Conservation (phyloP, 1,139 yeast genomes). For the Geotrichum phurueaensis region DNA sequence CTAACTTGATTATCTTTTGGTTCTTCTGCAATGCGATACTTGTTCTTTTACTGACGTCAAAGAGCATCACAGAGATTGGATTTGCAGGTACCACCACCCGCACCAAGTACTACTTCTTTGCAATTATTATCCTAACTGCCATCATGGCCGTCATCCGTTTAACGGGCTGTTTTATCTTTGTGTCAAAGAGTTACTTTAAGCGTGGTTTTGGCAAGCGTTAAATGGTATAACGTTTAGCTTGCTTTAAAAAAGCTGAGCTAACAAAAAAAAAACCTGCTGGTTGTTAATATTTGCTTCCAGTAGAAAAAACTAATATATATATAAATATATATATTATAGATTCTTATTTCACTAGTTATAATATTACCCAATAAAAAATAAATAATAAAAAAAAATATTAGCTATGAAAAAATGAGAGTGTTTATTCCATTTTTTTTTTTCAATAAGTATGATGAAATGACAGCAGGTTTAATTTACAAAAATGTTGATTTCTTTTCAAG, state of each 20-base stretch:
- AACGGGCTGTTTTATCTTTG: conserved; percentile 58
- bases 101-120: conserved; percentile 57
- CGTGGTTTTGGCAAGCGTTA: conserved; percentile 18
- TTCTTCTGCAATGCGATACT: conserved; percentile 66
- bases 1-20: conserved; percentile 77
- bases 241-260: not conserved
- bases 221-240: not conserved
- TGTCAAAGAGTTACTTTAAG: conserved; percentile 39
- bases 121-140: conserved; percentile 76
- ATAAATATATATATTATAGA: too few species aligned
- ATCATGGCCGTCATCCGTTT: conserved; percentile 69
- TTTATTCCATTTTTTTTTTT: not conserved
- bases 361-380: too few species aligned
- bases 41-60: conserved; percentile 53
- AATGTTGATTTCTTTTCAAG: conserved; percentile 10
- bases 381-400: too few species aligned
- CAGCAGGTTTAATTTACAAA: not conserved
- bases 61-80: conserved; percentile 30
- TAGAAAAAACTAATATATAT: too few species aligned
- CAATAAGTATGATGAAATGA: not conserved
- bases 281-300: too few species aligned
- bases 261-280: too few species aligned
- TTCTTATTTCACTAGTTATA: too few species aligned
- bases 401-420: too few species aligned
- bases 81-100: conserved; percentile 38